Conservation (phyloP, 73 alveolate genomes). For the Paramecium biaurelia region DNA sequence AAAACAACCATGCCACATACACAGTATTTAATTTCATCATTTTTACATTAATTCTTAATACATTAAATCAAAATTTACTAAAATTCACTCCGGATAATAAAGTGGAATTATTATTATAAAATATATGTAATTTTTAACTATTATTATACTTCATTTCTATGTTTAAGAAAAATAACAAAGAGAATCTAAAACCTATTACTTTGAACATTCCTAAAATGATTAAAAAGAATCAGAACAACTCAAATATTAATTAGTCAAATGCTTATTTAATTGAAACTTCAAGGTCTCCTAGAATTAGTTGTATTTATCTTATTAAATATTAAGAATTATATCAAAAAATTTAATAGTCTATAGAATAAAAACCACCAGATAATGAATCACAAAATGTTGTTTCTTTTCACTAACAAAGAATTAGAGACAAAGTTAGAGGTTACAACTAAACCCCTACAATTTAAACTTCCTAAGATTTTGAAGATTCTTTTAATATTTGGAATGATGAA, state of each 20-base stretch:
- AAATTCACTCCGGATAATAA: neutral
- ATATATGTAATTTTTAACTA: neutral
- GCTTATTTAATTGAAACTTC: neutral
- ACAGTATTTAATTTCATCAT: neutral
- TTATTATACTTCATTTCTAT: neutral
- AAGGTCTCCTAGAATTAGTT: neutral
- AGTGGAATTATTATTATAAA: neutral
- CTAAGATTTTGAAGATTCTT: neutral
- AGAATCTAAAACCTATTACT: neutral
- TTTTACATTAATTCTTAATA: neutral
- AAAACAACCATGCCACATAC: neutral
- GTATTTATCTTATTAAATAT: neutral
- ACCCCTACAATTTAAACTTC: neutral
- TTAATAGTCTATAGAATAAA: neutral
- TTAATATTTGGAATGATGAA: slow-evolving; percentile 6
- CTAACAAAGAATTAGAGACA: neutral
- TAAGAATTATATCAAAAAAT: neutral
- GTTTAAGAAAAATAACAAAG: neutral
- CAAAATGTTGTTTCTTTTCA: neutral
- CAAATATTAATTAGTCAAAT: neutral
- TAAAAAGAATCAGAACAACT: neutral
- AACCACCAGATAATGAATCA: neutral
- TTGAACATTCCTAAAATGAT: neutral
- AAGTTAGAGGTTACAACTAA: neutral
- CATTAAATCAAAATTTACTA: neutral